Conservation (phyloP, 768 basidiomycete species). For the Termitomyces sp. region DNA sequence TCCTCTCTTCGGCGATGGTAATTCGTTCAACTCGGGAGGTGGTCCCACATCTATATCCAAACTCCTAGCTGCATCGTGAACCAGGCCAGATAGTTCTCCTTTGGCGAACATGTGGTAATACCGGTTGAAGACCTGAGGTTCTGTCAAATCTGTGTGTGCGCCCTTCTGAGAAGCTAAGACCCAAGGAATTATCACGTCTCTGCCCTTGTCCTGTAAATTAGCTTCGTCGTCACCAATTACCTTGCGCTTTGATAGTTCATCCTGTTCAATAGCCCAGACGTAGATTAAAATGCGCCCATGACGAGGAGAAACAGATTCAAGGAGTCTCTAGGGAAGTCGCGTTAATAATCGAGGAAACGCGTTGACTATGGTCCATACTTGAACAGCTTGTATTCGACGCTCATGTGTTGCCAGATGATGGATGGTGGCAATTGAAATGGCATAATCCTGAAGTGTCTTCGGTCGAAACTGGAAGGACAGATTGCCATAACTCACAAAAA, state of each 20-base stretch:
- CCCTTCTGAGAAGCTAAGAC: slow-evolving; percentile 41
- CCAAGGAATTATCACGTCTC: slow-evolving; percentile 93
- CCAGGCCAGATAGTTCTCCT: slow-evolving; percentile 68
- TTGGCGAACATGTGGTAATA: slow-evolving; percentile 95
- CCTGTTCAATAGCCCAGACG: slow-evolving; percentile 97
- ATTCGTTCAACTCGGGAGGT: slow-evolving; percentile 7
- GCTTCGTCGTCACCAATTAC: slow-evolving; percentile 35
- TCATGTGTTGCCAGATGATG: slow-evolving; percentile 86
- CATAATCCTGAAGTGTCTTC: slow-evolving; percentile 61
- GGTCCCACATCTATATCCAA: slow-evolving; percentile 51
- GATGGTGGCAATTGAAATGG: slow-evolving; percentile 95
- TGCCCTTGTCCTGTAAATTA: slow-evolving; percentile 31
- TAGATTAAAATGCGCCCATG: slow-evolving; percentile 86
- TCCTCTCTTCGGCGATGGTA: slow-evolving; percentile 29
- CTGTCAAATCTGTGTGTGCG: slow-evolving; percentile 12
- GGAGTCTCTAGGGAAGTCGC: slow-evolving; percentile 40
- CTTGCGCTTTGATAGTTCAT: slow-evolving; percentile 70
- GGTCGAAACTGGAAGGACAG: neutral
- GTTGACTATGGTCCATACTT: slow-evolving; percentile 39
- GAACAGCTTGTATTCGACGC: slow-evolving; percentile 66
- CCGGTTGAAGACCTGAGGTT: slow-evolving; percentile 61
- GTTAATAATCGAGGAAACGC: neutral
- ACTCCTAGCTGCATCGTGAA: slow-evolving; percentile 53
- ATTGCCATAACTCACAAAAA: slow-evolving; percentile 53
- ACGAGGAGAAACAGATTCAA: slow-evolving; percentile 56